A percentile compares a stretch with the other conserved stretches of the same genome.
Evolutionary conservation across 345 rosid species (phyloP).

Genomic region (Eucalyptus rudis): DNA sequence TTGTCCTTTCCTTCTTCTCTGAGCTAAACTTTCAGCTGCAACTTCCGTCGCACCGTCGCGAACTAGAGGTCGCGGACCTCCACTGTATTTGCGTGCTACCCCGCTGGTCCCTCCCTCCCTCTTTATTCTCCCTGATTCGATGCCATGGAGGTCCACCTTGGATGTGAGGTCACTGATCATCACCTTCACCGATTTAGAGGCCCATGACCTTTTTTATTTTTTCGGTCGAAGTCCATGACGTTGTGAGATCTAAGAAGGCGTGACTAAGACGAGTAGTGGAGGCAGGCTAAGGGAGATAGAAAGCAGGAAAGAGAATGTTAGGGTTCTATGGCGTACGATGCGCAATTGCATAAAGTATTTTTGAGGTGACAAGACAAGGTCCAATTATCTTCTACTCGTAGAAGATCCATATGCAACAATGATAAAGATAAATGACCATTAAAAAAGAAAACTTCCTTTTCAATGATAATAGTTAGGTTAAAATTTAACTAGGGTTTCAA

Average conservation of each 20-base stretch:
- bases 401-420: background rate
- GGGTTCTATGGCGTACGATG: background rate
- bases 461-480: background rate
- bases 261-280: background rate
- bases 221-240: too few relatives aligned
- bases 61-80: background rate
- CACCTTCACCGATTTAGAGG: background rate
- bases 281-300: background rate
- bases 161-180: background rate
- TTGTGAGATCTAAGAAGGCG: background rate
- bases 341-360: background rate
- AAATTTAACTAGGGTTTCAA: background rate
- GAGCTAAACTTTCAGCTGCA: background rate
- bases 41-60: background rate
- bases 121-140: background rate
- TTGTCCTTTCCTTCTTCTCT: background rate
- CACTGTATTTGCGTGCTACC: background rate
- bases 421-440: background rate
- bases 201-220: background rate
- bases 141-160: background rate
- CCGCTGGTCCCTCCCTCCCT: background rate
- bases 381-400: background rate
- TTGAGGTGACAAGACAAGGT: background rate
- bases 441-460: background rate
- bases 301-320: background rate